A percentile compares a stretch with the other conserved stretches of the same genome.
These are phyloP conservation scores for Flammula alnicola DNA, from an alignment of 1,284 basidiomycete species.

Conservation along the genomic window DNA sequence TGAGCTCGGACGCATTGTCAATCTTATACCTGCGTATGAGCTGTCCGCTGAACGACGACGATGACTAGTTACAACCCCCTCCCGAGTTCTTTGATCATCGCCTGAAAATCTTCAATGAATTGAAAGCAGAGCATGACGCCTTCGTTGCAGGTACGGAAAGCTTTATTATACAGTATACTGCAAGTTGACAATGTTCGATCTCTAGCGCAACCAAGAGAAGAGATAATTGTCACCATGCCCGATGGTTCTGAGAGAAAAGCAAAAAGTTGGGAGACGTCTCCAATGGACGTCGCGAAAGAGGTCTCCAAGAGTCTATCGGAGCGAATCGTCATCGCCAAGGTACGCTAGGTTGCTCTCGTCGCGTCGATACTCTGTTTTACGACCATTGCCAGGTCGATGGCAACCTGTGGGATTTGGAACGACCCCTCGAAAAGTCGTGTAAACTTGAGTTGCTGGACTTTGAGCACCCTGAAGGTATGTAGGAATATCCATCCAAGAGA, in stretches of 20 bases:
- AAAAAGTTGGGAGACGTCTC: conserved; percentile 95
- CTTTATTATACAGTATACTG: background rate
- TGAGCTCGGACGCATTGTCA: conserved; percentile 35
- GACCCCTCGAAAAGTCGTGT: conserved; percentile 87
- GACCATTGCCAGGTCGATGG: conserved; percentile 71
- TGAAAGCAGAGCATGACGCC: conserved; percentile 87
- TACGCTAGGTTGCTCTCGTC: conserved; percentile 31
- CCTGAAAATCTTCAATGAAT: conserved; percentile 88
- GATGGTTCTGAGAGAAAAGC: conserved; percentile 87
- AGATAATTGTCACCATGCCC: conserved; percentile 86
- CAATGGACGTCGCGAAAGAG: conserved; percentile 89
- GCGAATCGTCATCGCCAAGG: conserved; percentile 93
- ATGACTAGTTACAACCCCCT: conserved; percentile 72
- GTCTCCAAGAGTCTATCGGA: conserved; percentile 91
- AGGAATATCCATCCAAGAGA: conserved; percentile 3
- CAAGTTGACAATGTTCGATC: background rate
- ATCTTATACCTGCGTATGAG: conserved; percentile 2
- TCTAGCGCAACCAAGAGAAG: conserved; percentile 82
- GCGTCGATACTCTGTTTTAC: conserved; percentile 9
- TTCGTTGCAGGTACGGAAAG: conserved; percentile 69
- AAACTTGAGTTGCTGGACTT: conserved; percentile 92
- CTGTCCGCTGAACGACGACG: conserved; percentile 1
- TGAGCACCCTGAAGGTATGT: conserved; percentile 87
- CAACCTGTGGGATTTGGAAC: conserved; percentile 92
- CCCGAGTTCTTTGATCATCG: conserved; percentile 91